Evolutionary conservation across 106 monocot species (phyloP), one percentile per base, ranked within the genome.

Genomic region (Gastrodia elata): DNA sequence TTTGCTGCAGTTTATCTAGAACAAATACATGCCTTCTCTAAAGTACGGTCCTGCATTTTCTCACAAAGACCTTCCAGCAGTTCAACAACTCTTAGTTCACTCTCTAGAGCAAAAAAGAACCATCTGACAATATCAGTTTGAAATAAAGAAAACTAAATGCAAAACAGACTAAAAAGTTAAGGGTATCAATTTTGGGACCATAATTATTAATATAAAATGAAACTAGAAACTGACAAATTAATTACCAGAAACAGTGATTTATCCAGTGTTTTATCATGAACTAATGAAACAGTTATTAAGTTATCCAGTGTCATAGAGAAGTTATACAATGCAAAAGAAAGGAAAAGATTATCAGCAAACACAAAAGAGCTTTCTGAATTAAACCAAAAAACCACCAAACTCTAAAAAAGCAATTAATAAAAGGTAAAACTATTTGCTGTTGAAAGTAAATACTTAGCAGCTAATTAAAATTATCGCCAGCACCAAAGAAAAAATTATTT

Each of bases 61-160:
- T 72, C 71, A 49, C 71, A 72, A 33, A 72, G 30, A 33, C 71
- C 48, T 34, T 72, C 71, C 41, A 72, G 48, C 4, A 72, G 48
- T 49, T 72, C 71, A 72, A 72, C 71, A 72, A 48, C 71, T 72
- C 71, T 72, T 6, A 72, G 33, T 9, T 72, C 71, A 72, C 71
- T 72, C 33, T 34, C 48, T 72, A 38, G 0, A 8, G 35, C 30
- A 72, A 32, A 40, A 25, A 40, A 40, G 25, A 40, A 69, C 10
- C 69, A 69, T 22, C 22, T 25, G 40, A 69, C 11, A 69, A 69
- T 25, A 25, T 69, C 22, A 69, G 4, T n/a, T 39, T 6, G 25
- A 0, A 69, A 26, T n/a, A 35, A 67, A 33, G 11, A 20, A 67
- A 35, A n/a, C n/a, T n/a, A n/a, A n/a, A 28, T 14, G 13, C 61